A percentile compares a stretch with the other conserved stretches of the same genome.
Conservation (phyloP, 2,329 filamentous ascomycete species). For the Paecilomyces sp. region DNA sequence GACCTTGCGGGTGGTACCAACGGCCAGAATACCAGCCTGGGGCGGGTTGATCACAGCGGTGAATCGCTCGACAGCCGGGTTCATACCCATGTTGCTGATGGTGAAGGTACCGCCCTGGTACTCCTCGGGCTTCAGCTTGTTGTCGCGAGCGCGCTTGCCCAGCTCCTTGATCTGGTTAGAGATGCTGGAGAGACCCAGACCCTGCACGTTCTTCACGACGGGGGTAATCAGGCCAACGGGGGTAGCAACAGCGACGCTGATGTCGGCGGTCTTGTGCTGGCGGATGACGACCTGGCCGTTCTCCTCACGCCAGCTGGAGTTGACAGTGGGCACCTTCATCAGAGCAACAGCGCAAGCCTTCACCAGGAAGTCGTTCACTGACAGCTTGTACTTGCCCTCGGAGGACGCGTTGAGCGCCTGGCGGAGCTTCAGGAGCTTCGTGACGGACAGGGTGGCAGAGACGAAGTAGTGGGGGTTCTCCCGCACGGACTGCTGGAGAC, state of each 20-base stretch:
- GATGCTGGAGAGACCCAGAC: constrained; percentile 80
- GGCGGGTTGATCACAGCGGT: constrained; percentile 99
- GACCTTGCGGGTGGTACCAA: constrained; percentile 93
- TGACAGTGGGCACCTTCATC: constrained; percentile 90
- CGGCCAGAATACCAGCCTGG: constrained; percentile 88
- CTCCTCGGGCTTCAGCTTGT: constrained; percentile 98
- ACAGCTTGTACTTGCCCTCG: constrained; percentile 95
- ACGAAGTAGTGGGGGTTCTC: constrained; percentile 99
- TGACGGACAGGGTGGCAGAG: constrained; percentile 80
- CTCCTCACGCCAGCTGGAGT: constrained; percentile 83
- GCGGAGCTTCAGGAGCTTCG: constrained; percentile 93
- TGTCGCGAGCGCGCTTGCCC: constrained; percentile 88
- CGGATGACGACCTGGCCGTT: constrained; percentile 75
- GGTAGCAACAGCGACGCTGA: constrained; percentile 92
- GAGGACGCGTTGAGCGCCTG: constrained; percentile 82
- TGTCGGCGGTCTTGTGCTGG: constrained; percentile 86
- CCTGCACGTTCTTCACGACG: constrained; percentile 85
- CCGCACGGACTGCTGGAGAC: constrained; percentile 80
- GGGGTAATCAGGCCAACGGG: constrained; percentile 93
- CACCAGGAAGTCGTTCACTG: constrained; percentile 99
- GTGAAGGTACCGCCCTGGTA: constrained; percentile 99
- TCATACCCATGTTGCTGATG: constrained; percentile 99
- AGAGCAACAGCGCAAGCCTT: constrained; percentile 87
- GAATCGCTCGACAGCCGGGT: constrained; percentile 90
- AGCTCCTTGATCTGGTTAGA: constrained; percentile 90